Percentiles rank a stretch among this genome's conserved stretches.
These are phyloP conservation scores for Clohesyomyces aquaticus DNA, from an alignment of 495 filamentous ascomycete species.

Conservation along the genomic window DNA sequence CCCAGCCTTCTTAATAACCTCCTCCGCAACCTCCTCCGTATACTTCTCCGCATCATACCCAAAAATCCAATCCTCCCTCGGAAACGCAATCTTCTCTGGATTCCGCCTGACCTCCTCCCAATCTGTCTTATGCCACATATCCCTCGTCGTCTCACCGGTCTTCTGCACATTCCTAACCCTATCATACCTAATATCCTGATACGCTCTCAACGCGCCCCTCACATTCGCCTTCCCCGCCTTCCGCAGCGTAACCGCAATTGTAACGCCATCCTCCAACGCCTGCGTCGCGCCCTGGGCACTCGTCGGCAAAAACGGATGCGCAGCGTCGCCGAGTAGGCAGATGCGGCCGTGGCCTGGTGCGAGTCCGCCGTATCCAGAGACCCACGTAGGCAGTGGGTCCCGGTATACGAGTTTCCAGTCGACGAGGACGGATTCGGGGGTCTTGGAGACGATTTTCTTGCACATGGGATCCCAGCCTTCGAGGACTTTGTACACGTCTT, in stretches of 20 bases:
- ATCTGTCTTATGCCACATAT: slow-evolving; percentile 66
- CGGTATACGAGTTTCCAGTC: slow-evolving; percentile 76
- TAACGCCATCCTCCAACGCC: slow-evolving; percentile 73
- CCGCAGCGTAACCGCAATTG: slow-evolving; percentile 65
- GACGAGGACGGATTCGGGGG: slow-evolving; percentile 60
- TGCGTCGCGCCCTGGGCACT: slow-evolving; percentile 73
- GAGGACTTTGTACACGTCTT: slow-evolving; percentile 64
- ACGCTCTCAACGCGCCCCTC: slow-evolving; percentile 51
- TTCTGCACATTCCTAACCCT: slow-evolving; percentile 58
- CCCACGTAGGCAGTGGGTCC: slow-evolving; percentile 68
- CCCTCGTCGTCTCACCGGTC: slow-evolving; percentile 60
- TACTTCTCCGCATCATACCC: slow-evolving; percentile 59
- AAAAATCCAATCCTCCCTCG: slow-evolving; percentile 63
- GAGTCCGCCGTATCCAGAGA: slow-evolving; percentile 56
- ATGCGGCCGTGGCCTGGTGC: slow-evolving; percentile 61
- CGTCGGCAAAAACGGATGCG: slow-evolving; percentile 74
- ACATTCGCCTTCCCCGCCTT: slow-evolving; percentile 59
- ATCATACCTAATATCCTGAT: slow-evolving; percentile 51
- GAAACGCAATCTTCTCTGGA: slow-evolving; percentile 58
- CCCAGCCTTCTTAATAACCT: slow-evolving; percentile 41
- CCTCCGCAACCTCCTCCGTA: slow-evolving; percentile 57
- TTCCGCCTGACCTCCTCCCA: slow-evolving; percentile 59
- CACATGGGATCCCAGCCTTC: slow-evolving; percentile 69
- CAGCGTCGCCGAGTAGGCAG: slow-evolving; percentile 69
- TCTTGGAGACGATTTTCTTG: slow-evolving; percentile 61